Base-by-base conservation (phyloP, 179 eudicot genomes). In the Beta corolliflora region DNA sequence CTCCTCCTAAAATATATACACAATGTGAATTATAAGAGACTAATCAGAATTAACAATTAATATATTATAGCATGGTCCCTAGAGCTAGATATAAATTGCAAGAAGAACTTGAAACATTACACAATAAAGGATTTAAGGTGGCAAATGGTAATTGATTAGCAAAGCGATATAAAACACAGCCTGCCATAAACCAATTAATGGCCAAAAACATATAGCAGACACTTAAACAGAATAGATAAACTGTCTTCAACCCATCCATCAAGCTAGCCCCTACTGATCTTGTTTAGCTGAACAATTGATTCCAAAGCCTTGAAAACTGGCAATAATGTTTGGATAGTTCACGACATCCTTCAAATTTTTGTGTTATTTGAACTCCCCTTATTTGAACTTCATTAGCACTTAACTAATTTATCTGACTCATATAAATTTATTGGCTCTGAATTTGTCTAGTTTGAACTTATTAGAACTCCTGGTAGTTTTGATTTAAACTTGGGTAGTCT, bases 1-100 rank as follows among this genome's bases (percentile, higher is more conserved):
- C 95, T 71, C 93, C 97, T 92, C 95, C 97, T 92, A 83, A 76
- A 86, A 75, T 36, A 46, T 5, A 79, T 23, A 54, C 23, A 76
- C 44, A 75, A 56, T 25, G 23, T 2, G 29, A 71, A 46, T 9
- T 10, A 10, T 73, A 53, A 78, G 55, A 82, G 45, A 31, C 41
- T 44, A 73, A 14, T 58, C 48, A 23, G 29, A 67, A 58, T 46
- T 31, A 31, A 31, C 36, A 36, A 77, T 65, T 41, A 25, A 41
- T 14, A 5, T 25, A 73, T 21, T 53, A 48, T 25, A 44, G 25
- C 41, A 79, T 12, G 44, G 8, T 68, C 41, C 18, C 55, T 71
- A 16, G 13, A 58, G 46, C 53, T 19, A 1, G 45, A 53, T 10
- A 5, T 53, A 18, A 14, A 71, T 18, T 58, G 14, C 3, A 14